phyloP scores from a whole-genome alignment of 2,329 filamentous ascomycete species.

The Beauveria pseudobassiana region DNA sequence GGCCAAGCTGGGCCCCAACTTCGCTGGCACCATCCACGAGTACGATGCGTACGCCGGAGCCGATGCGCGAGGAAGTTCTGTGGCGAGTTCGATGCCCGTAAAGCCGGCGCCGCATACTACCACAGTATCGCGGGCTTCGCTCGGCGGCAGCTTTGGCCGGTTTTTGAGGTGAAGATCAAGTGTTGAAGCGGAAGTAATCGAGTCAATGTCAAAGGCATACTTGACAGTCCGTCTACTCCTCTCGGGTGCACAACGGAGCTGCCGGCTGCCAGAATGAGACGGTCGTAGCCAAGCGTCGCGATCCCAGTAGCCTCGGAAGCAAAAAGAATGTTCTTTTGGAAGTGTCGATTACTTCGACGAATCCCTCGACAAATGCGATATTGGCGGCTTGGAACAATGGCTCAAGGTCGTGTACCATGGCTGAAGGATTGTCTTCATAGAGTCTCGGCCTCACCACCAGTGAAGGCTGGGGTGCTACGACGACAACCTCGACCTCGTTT shows the following conservation, averaged over 20 bases:
- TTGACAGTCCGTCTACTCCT: conserved; percentile 22
- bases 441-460: conserved; percentile 28
- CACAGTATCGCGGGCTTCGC: conserved; percentile 24
- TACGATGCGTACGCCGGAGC: conserved; percentile 14
- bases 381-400: conserved; percentile 21
- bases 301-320: neutral
- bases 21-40: conserved; percentile 22
- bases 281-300: conserved; percentile 21
- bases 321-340: conserved; percentile 14
- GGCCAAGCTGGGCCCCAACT: conserved; percentile 26
- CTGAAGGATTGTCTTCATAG: conserved; percentile 24
- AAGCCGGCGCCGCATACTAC: conserved; percentile 28
- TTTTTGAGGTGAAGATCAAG: conserved; percentile 23
- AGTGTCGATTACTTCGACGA: conserved; percentile 17
- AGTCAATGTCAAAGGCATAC: conserved; percentile 29
- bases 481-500: conserved; percentile 20
- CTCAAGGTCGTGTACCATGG: conserved; percentile 18
- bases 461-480: conserved; percentile 25
- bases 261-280: conserved; percentile 30
- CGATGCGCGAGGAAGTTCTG: conserved; percentile 23
- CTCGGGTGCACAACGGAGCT: conserved; percentile 24
- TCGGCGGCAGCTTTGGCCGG: conserved; percentile 18
- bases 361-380: conserved; percentile 21
- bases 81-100: conserved; percentile 26
- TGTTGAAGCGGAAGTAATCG: conserved; percentile 18